Evolutionary conservation across 2,329 filamentous ascomycete genomes (phyloP).

Genomic region (Neopestalotiopsis rosae): DNA sequence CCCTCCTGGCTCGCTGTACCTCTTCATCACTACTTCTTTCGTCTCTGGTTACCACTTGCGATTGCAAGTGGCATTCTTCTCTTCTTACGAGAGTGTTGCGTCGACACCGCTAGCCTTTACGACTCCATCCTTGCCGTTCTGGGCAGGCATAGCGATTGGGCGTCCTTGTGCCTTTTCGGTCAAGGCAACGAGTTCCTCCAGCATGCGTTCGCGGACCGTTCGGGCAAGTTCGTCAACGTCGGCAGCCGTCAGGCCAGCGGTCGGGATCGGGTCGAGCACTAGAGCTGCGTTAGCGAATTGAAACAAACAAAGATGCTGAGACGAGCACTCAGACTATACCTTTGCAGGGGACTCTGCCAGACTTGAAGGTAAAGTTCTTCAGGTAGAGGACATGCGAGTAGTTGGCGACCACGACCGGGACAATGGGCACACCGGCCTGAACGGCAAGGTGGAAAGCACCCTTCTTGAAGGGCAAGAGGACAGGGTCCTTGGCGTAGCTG

Average conservation of each 20-base stretch:
- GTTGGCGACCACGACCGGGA: conserved; percentile 83
- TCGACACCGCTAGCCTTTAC: conserved; percentile 39
- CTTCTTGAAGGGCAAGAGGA: conserved; percentile 96
- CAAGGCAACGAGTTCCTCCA: conserved; percentile 64
- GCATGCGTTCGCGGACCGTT: conserved; percentile 76
- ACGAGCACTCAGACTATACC: conserved; percentile 51
- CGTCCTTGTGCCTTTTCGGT: conserved; percentile 56
- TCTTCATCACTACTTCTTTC: background rate
- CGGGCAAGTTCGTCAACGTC: conserved; percentile 79
- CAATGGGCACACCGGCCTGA: conserved; percentile 90
- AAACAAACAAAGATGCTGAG: background rate
- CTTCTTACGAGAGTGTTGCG: conserved; percentile 27
- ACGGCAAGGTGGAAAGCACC: conserved; percentile 96
- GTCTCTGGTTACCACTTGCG: background rate
- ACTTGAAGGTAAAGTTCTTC: conserved; percentile 67
- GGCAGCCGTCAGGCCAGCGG: conserved; percentile 71
- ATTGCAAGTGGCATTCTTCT: background rate
- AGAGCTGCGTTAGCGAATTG: background rate
- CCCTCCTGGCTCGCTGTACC: background rate
- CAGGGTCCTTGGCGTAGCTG: conserved; percentile 83
- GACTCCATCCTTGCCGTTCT: conserved; percentile 33
- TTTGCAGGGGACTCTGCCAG: conserved; percentile 76
- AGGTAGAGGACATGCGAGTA: conserved; percentile 76
- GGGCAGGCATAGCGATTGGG: conserved; percentile 34
- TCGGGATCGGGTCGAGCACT: conserved; percentile 84